Conservation (phyloP, 2,329 filamentous ascomycete species). For the Penicillium sp. region DNA sequence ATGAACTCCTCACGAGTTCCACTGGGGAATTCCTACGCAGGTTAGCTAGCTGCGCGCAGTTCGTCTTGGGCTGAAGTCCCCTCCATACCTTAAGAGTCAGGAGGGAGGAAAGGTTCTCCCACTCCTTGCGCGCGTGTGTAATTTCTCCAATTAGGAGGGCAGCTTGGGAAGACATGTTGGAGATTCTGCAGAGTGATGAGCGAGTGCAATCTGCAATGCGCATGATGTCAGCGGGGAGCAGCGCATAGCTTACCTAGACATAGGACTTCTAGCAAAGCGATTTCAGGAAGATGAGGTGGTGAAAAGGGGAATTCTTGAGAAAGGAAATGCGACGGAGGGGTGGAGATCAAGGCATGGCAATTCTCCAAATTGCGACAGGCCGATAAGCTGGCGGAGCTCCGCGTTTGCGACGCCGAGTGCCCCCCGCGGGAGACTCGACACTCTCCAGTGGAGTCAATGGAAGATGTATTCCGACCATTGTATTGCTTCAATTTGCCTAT, state of each 20-base stretch:
- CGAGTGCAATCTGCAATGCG: no score
- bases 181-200: conserved; percentile 22
- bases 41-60: not conserved
- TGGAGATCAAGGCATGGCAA: not conserved
- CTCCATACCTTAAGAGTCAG: conserved; percentile 45
- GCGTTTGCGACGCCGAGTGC: not conserved
- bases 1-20: conserved; percentile 62
- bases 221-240: conserved; percentile 5
- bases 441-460: not conserved
- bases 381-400: conserved; percentile 12
- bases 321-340: conserved; percentile 2
- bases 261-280: not conserved
- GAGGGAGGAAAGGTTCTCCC: conserved; percentile 46
- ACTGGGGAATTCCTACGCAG: conserved; percentile 54
- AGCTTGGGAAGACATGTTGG: conserved; percentile 41
- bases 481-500: no score
- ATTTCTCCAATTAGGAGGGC: conserved; percentile 52
- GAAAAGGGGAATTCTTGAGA: not conserved
- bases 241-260: conserved; percentile 4
- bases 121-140: conserved; percentile 48
- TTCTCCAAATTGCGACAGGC: not conserved
- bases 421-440: conserved; percentile 3
- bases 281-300: not conserved
- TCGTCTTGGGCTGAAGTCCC: not conserved
- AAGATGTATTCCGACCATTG: not conserved